Evolutionary conservation across 371 early-diverging fungal species (phyloP), one percentile per base, ranked within the genome.

Genomic region (Mortierella sp.): DNA sequence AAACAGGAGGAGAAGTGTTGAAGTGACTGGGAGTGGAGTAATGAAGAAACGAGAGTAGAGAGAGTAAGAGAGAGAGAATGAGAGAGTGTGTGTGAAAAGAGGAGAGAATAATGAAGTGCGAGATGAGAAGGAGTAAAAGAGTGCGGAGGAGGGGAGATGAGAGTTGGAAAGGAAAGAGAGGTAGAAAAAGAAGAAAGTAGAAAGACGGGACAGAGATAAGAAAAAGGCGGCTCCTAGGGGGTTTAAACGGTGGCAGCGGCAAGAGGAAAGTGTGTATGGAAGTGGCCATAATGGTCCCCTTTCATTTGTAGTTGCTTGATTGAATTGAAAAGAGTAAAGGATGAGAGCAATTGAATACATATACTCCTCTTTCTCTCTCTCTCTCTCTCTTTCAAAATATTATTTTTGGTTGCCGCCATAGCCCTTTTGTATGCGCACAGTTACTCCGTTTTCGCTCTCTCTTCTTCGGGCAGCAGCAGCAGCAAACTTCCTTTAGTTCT

Each of bases 361-460:
- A 16, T 2, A 38, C 42, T 38, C 42, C 42, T 38, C 5, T 38
- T 5, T 38, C 42, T 38, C 42, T 38, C 3, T 38, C 42, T 38
- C 42, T 38, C 42, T 38, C 42, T 38, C 42, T 38, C 42, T 38
- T 5, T 38, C 42, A 54, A 58, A 11, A 58, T 13, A 58, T 13
- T 60, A 60, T 63, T 63, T 63, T 63, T 28, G 34, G 4, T 63
- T 34, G 34, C 63, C 63, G 63, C 63, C 63, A 63, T 34, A 63
- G 63, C 63, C 63, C 63, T 63, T 7, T 16, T 34, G 16, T 13
- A 16, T 31, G 21, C 63, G 21, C 63, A 63, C 28, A n/a, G 13
- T 57, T 4, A 26, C 60, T 11, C 26, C 28, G 28, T 26, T 24
- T 9, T 26, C 26, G n/a, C 57, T 55, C n/a, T n/a, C 26, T 57